Conservation (phyloP, 805 yeast genomes). For the Monosporozyma siamensis region DNA sequence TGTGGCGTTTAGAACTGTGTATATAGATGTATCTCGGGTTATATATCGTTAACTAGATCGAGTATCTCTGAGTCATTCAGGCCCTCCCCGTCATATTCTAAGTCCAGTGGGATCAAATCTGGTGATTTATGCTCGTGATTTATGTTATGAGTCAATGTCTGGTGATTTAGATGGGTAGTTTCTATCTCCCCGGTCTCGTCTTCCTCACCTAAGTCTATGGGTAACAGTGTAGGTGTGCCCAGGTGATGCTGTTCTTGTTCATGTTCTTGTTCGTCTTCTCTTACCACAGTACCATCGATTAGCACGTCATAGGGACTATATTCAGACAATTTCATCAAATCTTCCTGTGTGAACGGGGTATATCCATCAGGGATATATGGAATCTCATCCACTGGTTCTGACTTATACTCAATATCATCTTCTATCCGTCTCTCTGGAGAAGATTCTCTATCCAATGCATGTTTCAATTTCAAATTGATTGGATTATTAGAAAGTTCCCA, state of each 20-base stretch:
- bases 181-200: no score
- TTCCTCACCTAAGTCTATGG: background rate
- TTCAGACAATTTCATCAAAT: slow-evolving; percentile 20
- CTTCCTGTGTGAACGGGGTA: slow-evolving; percentile 32
- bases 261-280: background rate
- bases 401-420: slow-evolving; percentile 41
- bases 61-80: slow-evolving; percentile 19
- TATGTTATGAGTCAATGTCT: background rate
- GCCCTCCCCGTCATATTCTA: slow-evolving; percentile 16
- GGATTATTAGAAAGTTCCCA: background rate
- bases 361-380: slow-evolving; percentile 39
- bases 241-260: background rate
- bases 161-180: no score
- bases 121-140: no score
- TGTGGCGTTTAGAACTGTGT: background rate
- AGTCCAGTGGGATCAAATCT: background rate
- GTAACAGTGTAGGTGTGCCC: background rate
- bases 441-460: slow-evolving; percentile 1
- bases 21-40: background rate
- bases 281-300: background rate
- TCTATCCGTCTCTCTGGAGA: slow-evolving; percentile 21
- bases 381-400: slow-evolving; percentile 32
- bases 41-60: slow-evolving; percentile 11
- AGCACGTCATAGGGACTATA: slow-evolving; percentile 2
- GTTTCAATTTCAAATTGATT: slow-evolving; percentile 1